Base-by-base conservation (phyloP, 2,329 filamentous ascomycete genomes). In the Davidsoniella neocaledoniae region DNA sequence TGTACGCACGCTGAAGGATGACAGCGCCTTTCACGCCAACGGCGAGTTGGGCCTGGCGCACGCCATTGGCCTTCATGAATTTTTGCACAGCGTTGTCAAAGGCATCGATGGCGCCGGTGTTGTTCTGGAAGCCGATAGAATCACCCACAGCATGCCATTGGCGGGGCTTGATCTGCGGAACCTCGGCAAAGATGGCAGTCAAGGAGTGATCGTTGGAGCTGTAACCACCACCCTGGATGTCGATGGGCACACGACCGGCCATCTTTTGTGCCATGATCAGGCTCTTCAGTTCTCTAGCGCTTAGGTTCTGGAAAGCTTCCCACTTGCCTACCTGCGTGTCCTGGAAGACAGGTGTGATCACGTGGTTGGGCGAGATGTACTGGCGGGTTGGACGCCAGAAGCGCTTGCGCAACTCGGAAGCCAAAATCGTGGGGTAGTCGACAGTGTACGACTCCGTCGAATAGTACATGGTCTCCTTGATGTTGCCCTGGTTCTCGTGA, bases 1-100 rank as follows among this genome's bases (percentile, higher is more conserved):
- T 56, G 47, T 56, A 56, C 3, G 50, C 40, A 43, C 53, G 53
- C 45, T 54, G 48, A 1, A 49, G 19, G 23, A 56, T 50, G n/a
- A 42, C 29, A 2, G 41, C 39, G 19, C 53, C 50, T 8, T 54
- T 49, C 2, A 43, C 12, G 3, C 51, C 50, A 17, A 45, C 42
- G 1, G 54, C 53, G 25, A 56, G 16, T n/a, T 56, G 55, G 5
- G 54, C 54, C 39, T 56, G 53, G 3, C 51, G 53, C 3, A 55
- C 48, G 25, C 50, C 50, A 43, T 56, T 56, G 16, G 25, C 26
- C 43, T 40, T 25, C 54, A 56, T 56, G 46, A 52, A 55, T 2
- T 33, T 26, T 16, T 51, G 43, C 17, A 54, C 46, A 14, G 23
- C 19, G 4, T 43, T 14, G 16, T 56, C 54, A 17, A 49, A 47